These are phyloP conservation scores for Ciborinia camelliae DNA, from an alignment of 2,329 filamentous ascomycete species.

Conservation along the genomic window DNA sequence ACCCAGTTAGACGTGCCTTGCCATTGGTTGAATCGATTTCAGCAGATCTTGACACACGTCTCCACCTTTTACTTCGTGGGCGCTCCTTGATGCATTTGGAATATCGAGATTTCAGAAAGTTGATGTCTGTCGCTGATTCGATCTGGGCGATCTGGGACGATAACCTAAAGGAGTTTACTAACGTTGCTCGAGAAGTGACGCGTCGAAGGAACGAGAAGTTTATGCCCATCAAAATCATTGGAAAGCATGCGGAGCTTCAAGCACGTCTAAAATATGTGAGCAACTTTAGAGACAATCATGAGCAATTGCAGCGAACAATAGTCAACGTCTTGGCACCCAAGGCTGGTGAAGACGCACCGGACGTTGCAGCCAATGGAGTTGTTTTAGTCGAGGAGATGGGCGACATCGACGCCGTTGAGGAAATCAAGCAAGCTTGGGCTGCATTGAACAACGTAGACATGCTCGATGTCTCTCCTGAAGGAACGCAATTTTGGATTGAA, in stretches of 20 bases:
- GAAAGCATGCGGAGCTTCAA: conserved; percentile 84
- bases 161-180: conserved; percentile 95
- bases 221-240: conserved; percentile 93
- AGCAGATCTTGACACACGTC: conserved; percentile 79
- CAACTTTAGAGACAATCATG: conserved; percentile 94
- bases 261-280: conserved; percentile 88
- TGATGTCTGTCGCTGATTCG: conserved; percentile 78
- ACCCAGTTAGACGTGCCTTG: conserved; percentile 86
- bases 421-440: conserved; percentile 92
- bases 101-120: conserved; percentile 80
- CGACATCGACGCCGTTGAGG: conserved; percentile 93
- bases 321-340: conserved; percentile 90
- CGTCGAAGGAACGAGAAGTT: conserved; percentile 94
- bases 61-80: conserved; percentile 83
- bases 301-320: conserved; percentile 94
- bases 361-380: conserved; percentile 56
- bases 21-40: conserved; percentile 97
- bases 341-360: conserved; percentile 52
- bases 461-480: conserved; percentile 84
- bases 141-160: conserved; percentile 96
- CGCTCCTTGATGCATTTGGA: conserved; percentile 87
- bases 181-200: conserved; percentile 92
- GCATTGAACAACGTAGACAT: conserved; percentile 93
- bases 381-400: conserved; percentile 90
- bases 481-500: conserved; percentile 87